These are phyloP conservation scores for Zizania palustris DNA, from an alignment of 202 grass and related monocot genomes.

Conservation along the genomic window DNA sequence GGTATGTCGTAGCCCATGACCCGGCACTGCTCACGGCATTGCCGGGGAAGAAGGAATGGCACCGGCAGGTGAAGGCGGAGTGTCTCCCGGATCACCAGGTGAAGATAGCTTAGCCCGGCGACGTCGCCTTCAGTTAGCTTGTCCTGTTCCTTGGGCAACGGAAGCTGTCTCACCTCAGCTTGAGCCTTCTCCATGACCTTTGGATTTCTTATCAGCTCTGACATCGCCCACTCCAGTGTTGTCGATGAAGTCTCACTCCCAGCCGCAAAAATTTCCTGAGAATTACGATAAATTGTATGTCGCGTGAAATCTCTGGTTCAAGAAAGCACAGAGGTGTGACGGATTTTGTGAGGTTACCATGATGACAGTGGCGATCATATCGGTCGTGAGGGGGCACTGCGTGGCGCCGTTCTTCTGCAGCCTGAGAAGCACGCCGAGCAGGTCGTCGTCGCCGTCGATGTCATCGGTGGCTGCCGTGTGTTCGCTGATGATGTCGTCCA, in stretches of 20 bases:
- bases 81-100: not conserved
- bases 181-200: not conserved
- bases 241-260: not conserved
- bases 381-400: slow-evolving; percentile 24
- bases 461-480: not conserved
- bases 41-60: not conserved
- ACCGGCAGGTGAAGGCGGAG: not conserved
- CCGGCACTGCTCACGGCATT: not conserved
- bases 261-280: not conserved
- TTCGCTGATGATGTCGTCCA: slow-evolving; percentile 40
- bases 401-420: slow-evolving; percentile 28
- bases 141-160: not conserved
- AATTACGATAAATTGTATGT: too few species aligned
- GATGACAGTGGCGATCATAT: slow-evolving; percentile 46
- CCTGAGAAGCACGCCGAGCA: slow-evolving; percentile 29
- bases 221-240: not conserved
- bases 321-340: too few species aligned
- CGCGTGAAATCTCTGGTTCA: too few species aligned
- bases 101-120: not conserved
- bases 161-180: not conserved
- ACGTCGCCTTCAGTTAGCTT: not conserved
- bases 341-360: slow-evolving; percentile 17
- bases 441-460: slow-evolving; percentile 31
- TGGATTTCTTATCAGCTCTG: not conserved
- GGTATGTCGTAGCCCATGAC: slow-evolving; percentile 20